These are phyloP conservation scores for Candida neerlandica DNA, from an alignment of 1,139 yeast species.

Conservation along the genomic window DNA sequence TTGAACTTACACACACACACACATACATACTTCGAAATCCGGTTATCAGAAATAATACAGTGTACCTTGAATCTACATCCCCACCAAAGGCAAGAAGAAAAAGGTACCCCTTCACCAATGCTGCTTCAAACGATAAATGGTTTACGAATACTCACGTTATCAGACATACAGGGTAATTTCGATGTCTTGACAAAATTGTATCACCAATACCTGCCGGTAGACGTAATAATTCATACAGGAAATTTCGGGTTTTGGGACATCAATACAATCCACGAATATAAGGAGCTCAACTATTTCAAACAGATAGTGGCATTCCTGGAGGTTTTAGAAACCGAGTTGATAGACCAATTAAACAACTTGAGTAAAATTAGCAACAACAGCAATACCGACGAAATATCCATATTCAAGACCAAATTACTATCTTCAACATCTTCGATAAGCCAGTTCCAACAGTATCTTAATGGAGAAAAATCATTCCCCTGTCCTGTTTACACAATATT, in stretches of 20 bases:
- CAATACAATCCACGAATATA: constrained; percentile 50
- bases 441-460: constrained; percentile 34
- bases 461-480: constrained; percentile 47
- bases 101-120: neutral
- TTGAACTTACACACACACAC: constrained; percentile 2
- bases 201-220: constrained; percentile 21
- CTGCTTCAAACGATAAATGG: constrained; percentile 7
- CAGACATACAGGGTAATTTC: constrained; percentile 41
- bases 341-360: constrained; percentile 49
- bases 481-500: constrained; percentile 76
- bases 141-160: constrained; percentile 26
- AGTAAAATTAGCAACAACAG: constrained; percentile 34
- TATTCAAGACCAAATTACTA: constrained; percentile 39
- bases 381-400: constrained; percentile 20
- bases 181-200: constrained; percentile 22
- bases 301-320: constrained; percentile 74
- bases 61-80: neutral
- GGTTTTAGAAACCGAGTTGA: constrained; percentile 48
- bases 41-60: neutral
- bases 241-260: constrained; percentile 77
- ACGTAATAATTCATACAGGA: constrained; percentile 66
- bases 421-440: constrained; percentile 39
- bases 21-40: neutral
- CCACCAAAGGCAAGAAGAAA: neutral
- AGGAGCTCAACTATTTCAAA: constrained; percentile 57